phyloP scores from a whole-genome alignment of 129 eudicot genomes.

The Apium graveolens region DNA sequence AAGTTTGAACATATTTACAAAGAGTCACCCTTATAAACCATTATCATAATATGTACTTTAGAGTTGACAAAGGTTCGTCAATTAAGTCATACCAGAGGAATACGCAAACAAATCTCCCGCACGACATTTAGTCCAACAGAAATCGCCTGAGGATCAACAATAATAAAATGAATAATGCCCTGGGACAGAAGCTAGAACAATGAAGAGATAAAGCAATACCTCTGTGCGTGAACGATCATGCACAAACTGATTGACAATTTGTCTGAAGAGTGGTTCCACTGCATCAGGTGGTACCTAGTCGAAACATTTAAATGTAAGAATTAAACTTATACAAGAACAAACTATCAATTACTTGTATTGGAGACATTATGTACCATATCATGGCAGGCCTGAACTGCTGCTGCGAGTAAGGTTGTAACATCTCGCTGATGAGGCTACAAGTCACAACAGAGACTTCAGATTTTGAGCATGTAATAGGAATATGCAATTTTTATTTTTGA shows the following conservation, averaged over 20 bases:
- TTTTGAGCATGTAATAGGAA: slow-evolving; percentile 1
- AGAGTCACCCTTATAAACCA: background rate
- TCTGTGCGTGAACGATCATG: slow-evolving; percentile 88
- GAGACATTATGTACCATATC: slow-evolving; percentile 64
- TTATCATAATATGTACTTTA: background rate
- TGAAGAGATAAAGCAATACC: slow-evolving; percentile 30
- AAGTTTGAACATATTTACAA: background rate
- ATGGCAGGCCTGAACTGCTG: slow-evolving; percentile 98
- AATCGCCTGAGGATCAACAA: slow-evolving; percentile 55
- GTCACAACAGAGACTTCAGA: slow-evolving; percentile 11
- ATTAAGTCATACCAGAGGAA: slow-evolving; percentile 63
- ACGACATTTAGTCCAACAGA: slow-evolving; percentile 95
- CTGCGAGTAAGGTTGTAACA: slow-evolving; percentile 84
- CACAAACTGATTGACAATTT: slow-evolving; percentile 88
- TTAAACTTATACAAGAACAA: background rate
- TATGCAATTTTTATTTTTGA: slow-evolving; percentile 12
- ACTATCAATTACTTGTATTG: background rate
- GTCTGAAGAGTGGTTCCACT: slow-evolving; percentile 85
- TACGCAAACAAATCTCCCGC: slow-evolving; percentile 89
- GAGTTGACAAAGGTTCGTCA: background rate
- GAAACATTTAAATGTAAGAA: background rate
- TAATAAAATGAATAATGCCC: background rate
- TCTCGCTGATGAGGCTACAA: slow-evolving; percentile 97
- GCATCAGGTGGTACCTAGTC: slow-evolving; percentile 93
- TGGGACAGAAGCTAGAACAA: background rate